Evolutionary conservation across 2,329 filamentous ascomycete genomes (phyloP).

Genomic region (Alternaria gaisen): DNA sequence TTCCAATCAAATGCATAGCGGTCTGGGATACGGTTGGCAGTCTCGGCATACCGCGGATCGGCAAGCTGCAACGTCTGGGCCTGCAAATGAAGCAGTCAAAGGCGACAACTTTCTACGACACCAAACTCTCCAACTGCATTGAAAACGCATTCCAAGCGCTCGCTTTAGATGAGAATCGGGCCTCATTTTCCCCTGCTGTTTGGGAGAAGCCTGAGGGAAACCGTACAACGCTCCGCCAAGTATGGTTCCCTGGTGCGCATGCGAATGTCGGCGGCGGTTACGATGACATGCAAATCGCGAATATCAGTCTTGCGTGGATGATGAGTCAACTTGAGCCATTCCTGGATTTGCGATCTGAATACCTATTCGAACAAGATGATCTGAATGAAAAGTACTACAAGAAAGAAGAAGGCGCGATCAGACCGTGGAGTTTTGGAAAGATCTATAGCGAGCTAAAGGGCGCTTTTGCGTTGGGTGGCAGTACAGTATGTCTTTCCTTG

Average conservation of each 20-base stretch:
- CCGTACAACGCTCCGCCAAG: constrained; percentile 59
- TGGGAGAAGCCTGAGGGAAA: constrained; percentile 60
- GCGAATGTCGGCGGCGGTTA: constrained; percentile 62
- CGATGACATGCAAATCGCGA: constrained; percentile 56
- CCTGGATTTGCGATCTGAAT: constrained; percentile 58
- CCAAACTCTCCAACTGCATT: constrained; percentile 53
- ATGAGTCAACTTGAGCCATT: constrained; percentile 61
- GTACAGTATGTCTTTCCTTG: constrained; percentile 35
- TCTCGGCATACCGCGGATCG: constrained; percentile 58
- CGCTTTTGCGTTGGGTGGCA: constrained; percentile 58
- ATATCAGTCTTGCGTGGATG: constrained; percentile 67
- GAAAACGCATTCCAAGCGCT: constrained; percentile 66
- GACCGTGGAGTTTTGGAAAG: constrained; percentile 60
- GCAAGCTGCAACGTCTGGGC: constrained; percentile 48
- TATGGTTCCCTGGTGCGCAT: constrained; percentile 66
- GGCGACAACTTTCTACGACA: constrained; percentile 60
- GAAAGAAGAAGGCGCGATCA: constrained; percentile 48
- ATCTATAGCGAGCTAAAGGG: constrained; percentile 58
- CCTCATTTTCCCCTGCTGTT: constrained; percentile 61
- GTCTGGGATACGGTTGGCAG: constrained; percentile 61
- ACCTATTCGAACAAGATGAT: constrained; percentile 58
- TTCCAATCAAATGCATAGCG: constrained; percentile 55
- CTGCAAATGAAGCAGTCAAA: constrained; percentile 48
- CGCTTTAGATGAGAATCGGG: constrained; percentile 62
- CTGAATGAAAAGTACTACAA: constrained; percentile 57